Evolutionary conservation across 2,329 filamentous ascomycete species (phyloP).

Genomic region (Capronia coronata): DNA sequence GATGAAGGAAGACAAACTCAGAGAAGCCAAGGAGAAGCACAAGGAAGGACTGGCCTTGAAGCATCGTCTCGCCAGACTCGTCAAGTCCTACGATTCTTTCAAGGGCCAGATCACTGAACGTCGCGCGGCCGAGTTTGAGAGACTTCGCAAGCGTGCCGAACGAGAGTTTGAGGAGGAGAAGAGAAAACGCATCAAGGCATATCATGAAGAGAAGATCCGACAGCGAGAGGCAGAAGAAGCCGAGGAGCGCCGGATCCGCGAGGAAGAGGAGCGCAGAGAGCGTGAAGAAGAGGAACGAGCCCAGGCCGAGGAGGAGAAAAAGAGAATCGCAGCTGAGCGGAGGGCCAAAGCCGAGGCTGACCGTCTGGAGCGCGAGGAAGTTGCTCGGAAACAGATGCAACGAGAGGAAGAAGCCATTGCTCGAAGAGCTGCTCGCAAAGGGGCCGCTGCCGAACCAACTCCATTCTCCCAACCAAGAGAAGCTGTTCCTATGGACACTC

Average conservation of each 20-base stretch:
- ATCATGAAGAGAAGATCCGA: conserved; percentile 71
- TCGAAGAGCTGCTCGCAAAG: conserved; percentile 62
- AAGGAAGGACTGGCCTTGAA: conserved; percentile 88
- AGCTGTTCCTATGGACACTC: conserved; percentile 38
- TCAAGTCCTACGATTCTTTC: conserved; percentile 79
- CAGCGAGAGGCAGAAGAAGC: conserved; percentile 83
- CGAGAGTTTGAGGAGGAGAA: conserved; percentile 91
- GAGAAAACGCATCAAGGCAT: conserved; percentile 76
- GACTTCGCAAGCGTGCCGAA: conserved; percentile 83
- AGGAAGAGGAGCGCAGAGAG: conserved; percentile 76
- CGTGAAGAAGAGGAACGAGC: conserved; percentile 82
- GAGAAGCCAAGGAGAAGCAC: conserved; percentile 79
- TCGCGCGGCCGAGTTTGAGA: conserved; percentile 92
- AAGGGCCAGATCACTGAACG: conserved; percentile 74
- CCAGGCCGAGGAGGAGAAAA: conserved; percentile 71
- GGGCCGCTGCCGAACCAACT: conserved; percentile 33
- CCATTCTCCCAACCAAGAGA: conserved; percentile 31
- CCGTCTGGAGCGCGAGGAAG: conserved; percentile 58
- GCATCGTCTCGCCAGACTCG: conserved; percentile 78
- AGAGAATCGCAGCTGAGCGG: conserved; percentile 66
- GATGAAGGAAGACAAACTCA: conserved; percentile 68
- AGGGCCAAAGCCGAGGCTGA: conserved; percentile 54
- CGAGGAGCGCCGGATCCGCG: conserved; percentile 66
- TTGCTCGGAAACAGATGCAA: conserved; percentile 61
- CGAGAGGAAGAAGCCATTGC: conserved; percentile 85